Evolutionary conservation across 2,329 filamentous ascomycete genomes (phyloP), one percentile per base, ranked within the genome.

Genomic region (Trichoderma guizhouense): DNA sequence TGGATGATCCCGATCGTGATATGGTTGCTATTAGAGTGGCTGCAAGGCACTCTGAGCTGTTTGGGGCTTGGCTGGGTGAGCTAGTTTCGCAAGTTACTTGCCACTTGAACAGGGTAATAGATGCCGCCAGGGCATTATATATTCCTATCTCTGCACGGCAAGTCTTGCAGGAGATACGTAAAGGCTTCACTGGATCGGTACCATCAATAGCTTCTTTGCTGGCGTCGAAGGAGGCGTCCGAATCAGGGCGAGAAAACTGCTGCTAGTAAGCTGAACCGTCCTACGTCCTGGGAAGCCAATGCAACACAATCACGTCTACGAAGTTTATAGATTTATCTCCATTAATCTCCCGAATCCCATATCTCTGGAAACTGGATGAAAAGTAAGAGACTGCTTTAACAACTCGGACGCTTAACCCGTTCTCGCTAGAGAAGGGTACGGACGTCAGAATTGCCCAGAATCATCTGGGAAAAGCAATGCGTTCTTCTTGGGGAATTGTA

Each of bases 401-500:
- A 78, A 75, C 71, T 67, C 51, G 55, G 73, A 66, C 75, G 74
- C 69, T 51, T 75, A 85, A 84, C 85, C 87, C 85, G 75, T 83
- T 60, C 77, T 51, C 62, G 51, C 47, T 77, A 71, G 71, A 76
- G 80, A 83, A 86, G 85, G 80, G 77, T 82, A 79, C 76, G 72
- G 53, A 63, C 73, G 32, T 57, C 65, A 71, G 32, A 71, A 57
- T 74, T 75, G 75, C 75, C 76, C 77, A 77, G 71, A 60, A 58
- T 51, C 7, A 63, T 72, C 73, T 76, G 75, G 76, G 73, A 75
- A 78, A 75, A 71, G 71, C 51, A 69, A 74, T 69, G 73, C 65
- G 88, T 71, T 83, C 72, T 80, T 92, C 76, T 92, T 78, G 89
- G 90, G 88, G 85, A 88, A 82, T 87, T 89, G 89, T 91, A 92